Evolutionary conservation across 768 basidiomycete species (phyloP), one percentile per base, ranked within the genome.

Genomic region (Astraeus odoratus): DNA sequence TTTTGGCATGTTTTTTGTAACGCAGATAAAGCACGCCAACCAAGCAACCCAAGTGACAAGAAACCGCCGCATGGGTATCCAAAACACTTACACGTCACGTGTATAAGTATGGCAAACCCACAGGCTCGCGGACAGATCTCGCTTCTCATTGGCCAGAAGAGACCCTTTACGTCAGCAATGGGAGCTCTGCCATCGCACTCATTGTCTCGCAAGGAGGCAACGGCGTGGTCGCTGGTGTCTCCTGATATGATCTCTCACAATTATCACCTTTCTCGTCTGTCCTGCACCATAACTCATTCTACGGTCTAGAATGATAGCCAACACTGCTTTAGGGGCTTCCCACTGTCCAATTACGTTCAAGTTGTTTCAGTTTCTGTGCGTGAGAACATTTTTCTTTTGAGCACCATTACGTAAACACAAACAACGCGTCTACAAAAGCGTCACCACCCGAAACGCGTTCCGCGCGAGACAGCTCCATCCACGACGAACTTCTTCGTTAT

Each of bases 351-450:
- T 49, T 45, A 35, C 13, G 46, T 41, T 29, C n/a, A n/a, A n/a
- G n/a, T n/a, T n/a, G n/a, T n/a, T n/a, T n/a, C n/a, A n/a, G n/a
- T n/a, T n/a, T n/a, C n/a, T 34, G 46, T 7, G 23, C 44, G 56
- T 58, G 58, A 23, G 49, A 49, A 51, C 1, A 24, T 6, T 30
- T 39, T 43, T 29, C 27, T n/a, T 12, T 18, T 29, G 25, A 45
- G 39, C 18, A 36, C 6, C 6, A 7, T 25, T 26, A 7, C 39
- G 16, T 46, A 13, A 3, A n/a, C 23, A 20, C 45, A 60, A 49
- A 62, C 48, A 53, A 49, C 58, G 50, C 61, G 54, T 51, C 52
- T 34, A 46, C 36, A 46, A 18, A 13, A 4, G 20, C 13, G 18
- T 19, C 23, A 22, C 24, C 23, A 49, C 24, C 20, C 22, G 24